Base-by-base conservation (phyloP, 176 grass and related monocot species). In the Juncus effusus region DNA sequence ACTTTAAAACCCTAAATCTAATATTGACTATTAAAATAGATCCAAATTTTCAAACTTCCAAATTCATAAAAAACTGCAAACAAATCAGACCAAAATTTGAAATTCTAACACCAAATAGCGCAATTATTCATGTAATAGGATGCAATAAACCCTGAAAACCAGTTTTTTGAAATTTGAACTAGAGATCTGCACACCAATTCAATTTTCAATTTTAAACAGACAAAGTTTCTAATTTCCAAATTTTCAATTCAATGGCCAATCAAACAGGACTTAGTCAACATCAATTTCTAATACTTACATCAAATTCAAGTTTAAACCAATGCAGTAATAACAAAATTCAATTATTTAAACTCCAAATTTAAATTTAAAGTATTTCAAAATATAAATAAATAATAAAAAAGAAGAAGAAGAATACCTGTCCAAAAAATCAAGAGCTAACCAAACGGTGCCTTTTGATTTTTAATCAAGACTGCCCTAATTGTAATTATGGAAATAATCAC, bases 401-500 rank as follows among this genome's bases (percentile, higher is more conserved):
- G 1, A 7, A n/a, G 15, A 68, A 69, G 35, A 53, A 37, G 2
- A 45, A 51, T 37, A 45, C 69, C 69, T 72, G 41, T 36, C 52
- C 39, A 44, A 58, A 10, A 41, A 47, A 59, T 4, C 38, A 53
- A 60, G 58, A 45, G 19, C 7, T 11, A 47, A 9, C 13, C 6
- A 53, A 69, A 69, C 49, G 65, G 49, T 66, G 63, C 3, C 47
- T 54, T 66, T 69, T 39, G 19, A 13, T 47, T 47, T 47, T 47
- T 5, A 9, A 47, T 47, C 9, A 47, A 47, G 6, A 47, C 44
- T 0, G 44, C 44, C 44, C 44, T 54, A 69, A 55, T 53, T 53
- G 40, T 8, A 72, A 72, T 59, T 72, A 72, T 56, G 14, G 58
- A 41, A 72, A 58, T 12, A 72, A 16, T 42, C 13, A 60, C 19